Evolutionary conservation across 345 rosid species (phyloP), one percentile per base, ranked within the genome.

Genomic region (Psidium guajava): DNA sequence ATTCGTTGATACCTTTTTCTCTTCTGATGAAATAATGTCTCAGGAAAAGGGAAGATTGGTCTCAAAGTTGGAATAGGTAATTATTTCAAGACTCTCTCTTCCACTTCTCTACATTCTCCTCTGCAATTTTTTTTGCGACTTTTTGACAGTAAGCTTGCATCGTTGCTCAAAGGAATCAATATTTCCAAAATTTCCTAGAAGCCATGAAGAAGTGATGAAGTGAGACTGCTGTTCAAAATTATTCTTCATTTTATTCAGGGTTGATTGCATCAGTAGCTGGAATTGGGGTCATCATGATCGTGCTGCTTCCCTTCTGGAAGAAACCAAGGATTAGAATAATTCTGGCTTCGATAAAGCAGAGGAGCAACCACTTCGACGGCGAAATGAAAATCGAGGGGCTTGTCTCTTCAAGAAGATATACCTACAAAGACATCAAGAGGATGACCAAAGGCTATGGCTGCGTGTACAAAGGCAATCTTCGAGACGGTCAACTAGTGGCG

Each of bases 401-500:
- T 9, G 12, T 22, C 12, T 55, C 86, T 54, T 88, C 87, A 27
- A 87, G 84, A 84, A 80, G 89, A 11, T 90, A 87, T 64, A 88
- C 57, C 25, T 92, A 59, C 80, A 59, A 75, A 21, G 58, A 89
- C 3, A 83, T 92, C 16, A 85, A 88, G 88, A 87, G 81, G 77
- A 86, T 90, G 84, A 90, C 88, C 10, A 75, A 81, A 56, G 93
- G 92, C 51, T 89, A 69, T 36, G 89, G 88, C 1, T 58, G 80
- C 0, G 87, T 89, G 6, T 87, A 87, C 54, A 83, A 83, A 86
- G 93, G 94, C 22, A 90, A 84, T 61, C 12, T 89, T 28, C 82
- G 1, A 0, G 88, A 86, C 82, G 90, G 90, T 44, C 54, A 82
- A 42, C 83, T 82, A 81, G 91, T 92, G 32, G 94, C 91, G n/a